These are phyloP conservation scores for Graphilbum ipis-grandicollis DNA, from an alignment of 2,329 filamentous ascomycete genomes.

Conservation along the genomic window DNA sequence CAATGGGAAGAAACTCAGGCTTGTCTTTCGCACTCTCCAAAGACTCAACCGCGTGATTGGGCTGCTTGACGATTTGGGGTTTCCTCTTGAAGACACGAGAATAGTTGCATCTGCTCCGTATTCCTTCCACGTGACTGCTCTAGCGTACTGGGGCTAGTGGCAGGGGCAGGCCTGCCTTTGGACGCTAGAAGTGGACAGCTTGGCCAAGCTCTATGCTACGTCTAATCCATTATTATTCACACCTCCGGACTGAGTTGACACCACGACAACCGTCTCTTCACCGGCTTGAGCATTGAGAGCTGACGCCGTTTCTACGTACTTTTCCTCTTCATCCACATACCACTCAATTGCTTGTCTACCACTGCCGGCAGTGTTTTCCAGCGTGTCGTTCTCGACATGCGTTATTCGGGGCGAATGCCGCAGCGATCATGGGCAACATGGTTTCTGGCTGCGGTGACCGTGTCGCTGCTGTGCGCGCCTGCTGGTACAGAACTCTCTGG, in stretches of 20 bases:
- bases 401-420: conserved; percentile 31
- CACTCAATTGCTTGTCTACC: neutral
- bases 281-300: too few species aligned
- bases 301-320: too few species aligned
- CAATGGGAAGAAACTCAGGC: too few species aligned
- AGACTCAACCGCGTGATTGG: too few species aligned
- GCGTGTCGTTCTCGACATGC: conserved; percentile 22
- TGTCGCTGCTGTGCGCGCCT: conserved; percentile 37
- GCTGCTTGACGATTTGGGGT: too few species aligned
- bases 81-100: too few species aligned
- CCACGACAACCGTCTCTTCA: too few species aligned
- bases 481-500: conserved; percentile 29
- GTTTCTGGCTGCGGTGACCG: conserved; percentile 38
- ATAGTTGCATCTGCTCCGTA: too few species aligned
- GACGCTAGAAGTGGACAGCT: conserved; percentile 13
- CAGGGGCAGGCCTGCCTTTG: neutral
- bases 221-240: neutral
- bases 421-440: conserved; percentile 44
- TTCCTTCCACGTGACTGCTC: too few species aligned
- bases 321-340: too few species aligned
- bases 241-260: too few species aligned
- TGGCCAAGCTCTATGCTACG: conserved; percentile 4
- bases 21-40: too few species aligned
- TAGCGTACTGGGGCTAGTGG: neutral
- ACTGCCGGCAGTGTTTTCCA: conserved; percentile 4